phyloP scores from a whole-genome alignment of 2,329 filamentous ascomycete genomes.

The Hypoxylon sp. region DNA sequence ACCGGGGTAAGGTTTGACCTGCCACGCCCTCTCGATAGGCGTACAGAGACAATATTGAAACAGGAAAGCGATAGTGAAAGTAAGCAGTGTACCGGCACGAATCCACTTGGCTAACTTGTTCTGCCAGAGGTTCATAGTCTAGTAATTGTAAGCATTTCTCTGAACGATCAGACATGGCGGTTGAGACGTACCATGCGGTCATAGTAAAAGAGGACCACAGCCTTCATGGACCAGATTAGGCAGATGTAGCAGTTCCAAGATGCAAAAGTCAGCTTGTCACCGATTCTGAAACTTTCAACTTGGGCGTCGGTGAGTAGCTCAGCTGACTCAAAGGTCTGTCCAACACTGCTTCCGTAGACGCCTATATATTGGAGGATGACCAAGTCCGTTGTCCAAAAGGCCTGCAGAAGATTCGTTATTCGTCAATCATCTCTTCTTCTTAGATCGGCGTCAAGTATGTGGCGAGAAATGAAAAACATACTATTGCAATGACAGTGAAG shows the following conservation, averaged over 20 bases:
- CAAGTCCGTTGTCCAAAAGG: constrained; percentile 31
- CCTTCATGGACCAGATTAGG: constrained; percentile 37
- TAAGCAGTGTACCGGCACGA: constrained; percentile 17
- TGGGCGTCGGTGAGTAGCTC: constrained; percentile 16
- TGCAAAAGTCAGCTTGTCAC: constrained; percentile 35
- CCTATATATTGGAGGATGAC: constrained; percentile 30
- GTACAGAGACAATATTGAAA: constrained; percentile 32
- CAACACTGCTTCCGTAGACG: constrained; percentile 31
- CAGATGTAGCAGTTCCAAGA: constrained; percentile 35
- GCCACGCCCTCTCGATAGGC: constrained; percentile 29
- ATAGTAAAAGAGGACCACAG: constrained; percentile 30
- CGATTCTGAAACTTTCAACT: constrained; percentile 31
- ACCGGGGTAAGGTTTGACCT: constrained; percentile 32
- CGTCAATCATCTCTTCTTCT: constrained; percentile 12
- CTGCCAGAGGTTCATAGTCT: constrained; percentile 37
- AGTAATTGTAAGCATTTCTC: constrained; percentile 11
- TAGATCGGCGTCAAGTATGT: not conserved
- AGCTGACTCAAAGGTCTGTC: constrained; percentile 25
- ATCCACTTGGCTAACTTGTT: constrained; percentile 18
- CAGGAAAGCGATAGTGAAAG: constrained; percentile 24
- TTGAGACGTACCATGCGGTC: constrained; percentile 26
- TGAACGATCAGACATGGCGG: not conserved
- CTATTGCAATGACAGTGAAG: constrained; percentile 29
- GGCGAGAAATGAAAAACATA: constrained; percentile 18
- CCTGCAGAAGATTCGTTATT: constrained; percentile 1